These are phyloP conservation scores for Botrytis fragariae DNA, from an alignment of 2,329 filamentous ascomycete species.

Conservation along the genomic window DNA sequence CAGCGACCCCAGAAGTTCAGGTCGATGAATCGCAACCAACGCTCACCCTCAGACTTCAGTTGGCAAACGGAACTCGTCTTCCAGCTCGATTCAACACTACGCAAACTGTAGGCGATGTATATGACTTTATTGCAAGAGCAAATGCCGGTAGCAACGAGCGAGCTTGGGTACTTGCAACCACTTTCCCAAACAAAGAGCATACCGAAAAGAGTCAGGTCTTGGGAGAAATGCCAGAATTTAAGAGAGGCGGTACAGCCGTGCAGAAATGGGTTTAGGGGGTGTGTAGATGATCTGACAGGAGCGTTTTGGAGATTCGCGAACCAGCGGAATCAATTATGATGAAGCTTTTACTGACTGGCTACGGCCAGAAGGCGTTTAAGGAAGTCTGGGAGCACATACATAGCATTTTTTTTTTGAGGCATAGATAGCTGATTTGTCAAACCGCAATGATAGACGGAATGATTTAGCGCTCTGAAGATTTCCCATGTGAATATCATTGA, in stretches of 20 bases:
- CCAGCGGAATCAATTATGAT: neutral
- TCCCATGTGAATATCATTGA: neutral
- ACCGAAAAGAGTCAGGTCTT: slow-evolving; percentile 61
- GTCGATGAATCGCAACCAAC: slow-evolving; percentile 67
- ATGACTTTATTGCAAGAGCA: slow-evolving; percentile 68
- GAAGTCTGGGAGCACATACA: slow-evolving; percentile 3
- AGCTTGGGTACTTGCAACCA: slow-evolving; percentile 75
- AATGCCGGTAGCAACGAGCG: slow-evolving; percentile 55
- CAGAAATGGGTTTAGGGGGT: slow-evolving; percentile 49
- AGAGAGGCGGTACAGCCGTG: slow-evolving; percentile 62
- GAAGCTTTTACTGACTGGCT: neutral
- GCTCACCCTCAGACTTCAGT: slow-evolving; percentile 70
- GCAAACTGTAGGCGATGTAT: slow-evolving; percentile 75
- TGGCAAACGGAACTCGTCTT: slow-evolving; percentile 73
- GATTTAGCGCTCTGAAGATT: neutral
- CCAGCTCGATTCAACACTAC: slow-evolving; percentile 80
- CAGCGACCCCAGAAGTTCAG: slow-evolving; percentile 40
- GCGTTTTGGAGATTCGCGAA: neutral
- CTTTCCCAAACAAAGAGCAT: slow-evolving; percentile 79
- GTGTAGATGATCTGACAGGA: neutral
- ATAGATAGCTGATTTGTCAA: slow-evolving; percentile 1
- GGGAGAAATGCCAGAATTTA: slow-evolving; percentile 62
- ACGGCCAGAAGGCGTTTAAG: slow-evolving; percentile 10
- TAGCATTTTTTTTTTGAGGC: neutral
- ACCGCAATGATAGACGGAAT: neutral